Evolutionary conservation across 805 yeast species (phyloP).

Genomic region (Metschnikowia lunata): DNA sequence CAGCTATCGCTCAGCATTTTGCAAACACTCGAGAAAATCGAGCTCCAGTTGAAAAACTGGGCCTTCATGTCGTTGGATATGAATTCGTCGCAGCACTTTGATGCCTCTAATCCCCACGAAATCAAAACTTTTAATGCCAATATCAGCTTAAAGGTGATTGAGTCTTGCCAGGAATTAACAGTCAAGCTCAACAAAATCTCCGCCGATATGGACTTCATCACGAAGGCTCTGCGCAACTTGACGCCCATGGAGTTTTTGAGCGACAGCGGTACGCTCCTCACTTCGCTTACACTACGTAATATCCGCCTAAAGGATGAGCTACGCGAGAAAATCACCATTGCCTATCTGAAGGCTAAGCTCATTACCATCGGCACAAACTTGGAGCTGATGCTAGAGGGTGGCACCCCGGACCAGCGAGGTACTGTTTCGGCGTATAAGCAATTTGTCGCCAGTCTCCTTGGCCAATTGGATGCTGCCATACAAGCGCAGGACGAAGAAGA

Average conservation of each 20-base stretch:
- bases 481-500: slow-evolving; percentile 50
- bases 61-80: slow-evolving; percentile 51
- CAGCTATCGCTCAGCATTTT: slow-evolving; percentile 43
- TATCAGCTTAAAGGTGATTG: slow-evolving; percentile 51
- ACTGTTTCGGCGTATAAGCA: slow-evolving; percentile 47
- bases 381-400: slow-evolving; percentile 43
- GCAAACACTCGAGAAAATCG: slow-evolving; percentile 48
- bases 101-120: slow-evolving; percentile 14
- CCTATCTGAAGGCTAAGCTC: slow-evolving; percentile 62
- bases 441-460: slow-evolving; percentile 54
- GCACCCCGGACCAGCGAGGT: slow-evolving; percentile 23
- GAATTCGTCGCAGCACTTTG: slow-evolving; percentile 40
- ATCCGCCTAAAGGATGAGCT: slow-evolving; percentile 49
- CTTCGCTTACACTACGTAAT: slow-evolving; percentile 41
- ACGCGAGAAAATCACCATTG: slow-evolving; percentile 49
- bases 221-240: slow-evolving; percentile 37
- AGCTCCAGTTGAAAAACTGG: slow-evolving; percentile 47
- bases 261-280: slow-evolving; percentile 49
- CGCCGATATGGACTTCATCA: slow-evolving; percentile 44
- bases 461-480: slow-evolving; percentile 54
- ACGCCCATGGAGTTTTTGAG: slow-evolving; percentile 46
- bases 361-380: slow-evolving; percentile 62
- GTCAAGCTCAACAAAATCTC: slow-evolving; percentile 38
- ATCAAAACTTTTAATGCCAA: slow-evolving; percentile 44
- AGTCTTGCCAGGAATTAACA: slow-evolving; percentile 46